These are phyloP conservation scores for Heritiera fomes DNA, from an alignment of 345 rosid species.

Conservation along the genomic window DNA sequence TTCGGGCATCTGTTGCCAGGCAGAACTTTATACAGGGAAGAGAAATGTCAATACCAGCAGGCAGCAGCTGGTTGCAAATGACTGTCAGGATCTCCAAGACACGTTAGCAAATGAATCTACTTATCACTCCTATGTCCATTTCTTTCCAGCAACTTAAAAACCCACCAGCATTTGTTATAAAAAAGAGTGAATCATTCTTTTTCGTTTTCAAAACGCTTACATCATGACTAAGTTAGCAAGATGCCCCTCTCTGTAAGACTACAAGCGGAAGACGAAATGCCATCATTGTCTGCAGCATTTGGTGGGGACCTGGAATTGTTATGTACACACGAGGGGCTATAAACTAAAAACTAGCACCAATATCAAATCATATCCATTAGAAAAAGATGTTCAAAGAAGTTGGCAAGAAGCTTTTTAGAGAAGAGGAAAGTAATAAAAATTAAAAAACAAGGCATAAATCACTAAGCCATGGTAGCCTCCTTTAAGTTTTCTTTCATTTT, in stretches of 20 bases:
- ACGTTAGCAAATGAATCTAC: neutral
- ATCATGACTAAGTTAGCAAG: slow-evolving; percentile 27
- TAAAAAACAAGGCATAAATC: neutral
- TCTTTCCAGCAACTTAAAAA: neutral
- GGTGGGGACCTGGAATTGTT: slow-evolving; percentile 28
- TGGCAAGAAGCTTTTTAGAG: slow-evolving; percentile 13
- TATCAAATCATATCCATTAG: slow-evolving; percentile 22
- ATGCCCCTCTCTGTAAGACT: slow-evolving; percentile 30
- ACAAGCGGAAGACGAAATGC: slow-evolving; percentile 26
- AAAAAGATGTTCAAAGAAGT: slow-evolving; percentile 27
- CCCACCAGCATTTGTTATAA: neutral
- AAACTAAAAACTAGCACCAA: neutral
- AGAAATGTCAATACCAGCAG: neutral
- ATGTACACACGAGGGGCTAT: slow-evolving; percentile 3
- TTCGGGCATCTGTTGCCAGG: neutral
- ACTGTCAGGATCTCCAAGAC: neutral
- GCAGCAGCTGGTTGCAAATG: neutral
- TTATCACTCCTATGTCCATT: neutral
- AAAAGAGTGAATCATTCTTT: neutral
- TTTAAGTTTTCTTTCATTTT: slow-evolving; percentile 6
- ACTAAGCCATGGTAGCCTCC: neutral
- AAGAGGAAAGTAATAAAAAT: neutral
- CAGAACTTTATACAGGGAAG: neutral
- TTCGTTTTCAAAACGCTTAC: neutral
- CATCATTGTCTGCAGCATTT: slow-evolving; percentile 21